Conservation (phyloP, 345 rosid genomes). For the Geranium brycei region DNA sequence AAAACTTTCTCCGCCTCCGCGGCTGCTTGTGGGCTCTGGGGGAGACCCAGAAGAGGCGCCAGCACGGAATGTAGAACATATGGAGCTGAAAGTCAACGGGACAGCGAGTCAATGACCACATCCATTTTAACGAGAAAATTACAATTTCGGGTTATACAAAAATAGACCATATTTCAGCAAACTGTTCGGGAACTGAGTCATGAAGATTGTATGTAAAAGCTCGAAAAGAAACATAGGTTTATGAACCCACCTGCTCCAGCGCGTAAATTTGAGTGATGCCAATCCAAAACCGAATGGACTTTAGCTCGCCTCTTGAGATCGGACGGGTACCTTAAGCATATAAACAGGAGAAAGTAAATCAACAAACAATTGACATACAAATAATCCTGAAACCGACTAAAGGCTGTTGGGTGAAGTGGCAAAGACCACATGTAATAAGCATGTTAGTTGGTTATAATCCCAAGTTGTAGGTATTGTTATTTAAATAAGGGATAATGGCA, state of each 20-base stretch:
- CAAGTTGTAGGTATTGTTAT: too few species aligned
- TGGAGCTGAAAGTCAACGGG: conserved; percentile 25
- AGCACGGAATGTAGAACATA: conserved; percentile 30
- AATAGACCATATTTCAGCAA: too few species aligned
- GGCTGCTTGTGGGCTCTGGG: conserved; percentile 46
- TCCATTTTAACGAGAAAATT: neutral
- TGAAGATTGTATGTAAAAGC: too few species aligned
- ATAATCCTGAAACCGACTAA: too few species aligned
- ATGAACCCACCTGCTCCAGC: conserved; percentile 48
- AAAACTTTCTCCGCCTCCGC: conserved; percentile 51
- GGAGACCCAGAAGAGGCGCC: conserved; percentile 46
- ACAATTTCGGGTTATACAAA: too few species aligned
- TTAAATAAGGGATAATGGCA: too few species aligned
- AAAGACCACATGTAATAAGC: too few species aligned
- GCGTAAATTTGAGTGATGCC: conserved; percentile 83
- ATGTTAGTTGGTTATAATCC: too few species aligned
- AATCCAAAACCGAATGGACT: conserved; percentile 69
- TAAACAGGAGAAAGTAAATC: neutral
- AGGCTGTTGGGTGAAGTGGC: too few species aligned
- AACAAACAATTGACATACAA: neutral
- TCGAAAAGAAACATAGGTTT: too few species aligned
- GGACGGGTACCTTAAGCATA: conserved; percentile 53
- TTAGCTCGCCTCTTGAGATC: conserved; percentile 73
- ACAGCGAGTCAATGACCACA: neutral
- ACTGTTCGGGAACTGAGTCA: too few species aligned